A percentile compares a stretch with the other conserved stretches of the same genome.
Conservation (phyloP, 139 green algal genomes). For the Coelastrella sp. region DNA sequence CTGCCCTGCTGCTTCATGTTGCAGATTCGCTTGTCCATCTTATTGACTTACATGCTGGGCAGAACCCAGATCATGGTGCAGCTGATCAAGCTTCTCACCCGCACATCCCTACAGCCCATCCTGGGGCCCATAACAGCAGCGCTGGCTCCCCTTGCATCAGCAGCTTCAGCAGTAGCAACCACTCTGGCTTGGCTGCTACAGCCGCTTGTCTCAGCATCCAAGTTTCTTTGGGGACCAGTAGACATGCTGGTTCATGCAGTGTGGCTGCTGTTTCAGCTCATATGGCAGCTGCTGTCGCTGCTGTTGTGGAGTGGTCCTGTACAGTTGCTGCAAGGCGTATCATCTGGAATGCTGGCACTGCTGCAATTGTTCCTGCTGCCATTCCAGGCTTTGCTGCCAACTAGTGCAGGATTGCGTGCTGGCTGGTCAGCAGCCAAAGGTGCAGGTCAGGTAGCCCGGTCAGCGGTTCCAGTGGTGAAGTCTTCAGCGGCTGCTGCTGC, state of each 20-base stretch:
- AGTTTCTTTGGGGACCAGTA: neutral
- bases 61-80: slow-evolving; percentile 74
- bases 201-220: neutral
- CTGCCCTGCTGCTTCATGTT: neutral
- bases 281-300: slow-evolving; percentile 28
- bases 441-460: slow-evolving; percentile 6
- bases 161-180: neutral
- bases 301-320: slow-evolving; percentile 11
- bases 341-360: neutral
- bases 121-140: neutral
- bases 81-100: slow-evolving; percentile 59
- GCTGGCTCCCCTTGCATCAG: slow-evolving; percentile 36
- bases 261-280: slow-evolving; percentile 14
- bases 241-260: neutral
- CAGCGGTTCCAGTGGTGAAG: slow-evolving; percentile 1
- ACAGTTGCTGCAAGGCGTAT: slow-evolving; percentile 1
- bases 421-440: slow-evolving; percentile 29
- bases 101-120: slow-evolving; percentile 35
- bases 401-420: neutral
- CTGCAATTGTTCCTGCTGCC: slow-evolving; percentile 30
- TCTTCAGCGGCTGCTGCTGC: slow-evolving; percentile 4
- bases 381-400: slow-evolving; percentile 10
- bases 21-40: slow-evolving; percentile 80
- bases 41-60: slow-evolving; percentile 88
- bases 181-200: neutral